A percentile compares a stretch with the other conserved stretches of the same genome.
Conservation (phyloP, 2,329 filamentous ascomycete genomes). For the Stenocarpella maydis region DNA sequence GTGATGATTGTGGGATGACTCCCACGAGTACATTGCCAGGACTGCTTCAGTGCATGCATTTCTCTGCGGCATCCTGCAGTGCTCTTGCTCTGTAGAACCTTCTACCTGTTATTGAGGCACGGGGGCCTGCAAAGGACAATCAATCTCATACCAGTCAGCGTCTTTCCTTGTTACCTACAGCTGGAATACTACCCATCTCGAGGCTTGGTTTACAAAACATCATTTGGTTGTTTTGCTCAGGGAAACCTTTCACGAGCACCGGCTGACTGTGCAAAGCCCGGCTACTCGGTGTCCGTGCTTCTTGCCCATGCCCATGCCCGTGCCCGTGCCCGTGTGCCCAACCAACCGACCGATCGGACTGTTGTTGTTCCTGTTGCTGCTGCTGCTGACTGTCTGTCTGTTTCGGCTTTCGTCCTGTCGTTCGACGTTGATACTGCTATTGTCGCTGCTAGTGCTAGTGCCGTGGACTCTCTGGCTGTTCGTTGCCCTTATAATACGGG, state of each 20-base stretch:
- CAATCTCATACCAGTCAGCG: not conserved
- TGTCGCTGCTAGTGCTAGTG: not conserved
- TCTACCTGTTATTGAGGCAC: not conserved
- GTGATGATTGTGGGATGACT: not conserved
- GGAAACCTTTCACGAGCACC: constrained; percentile 8
- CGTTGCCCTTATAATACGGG: not conserved
- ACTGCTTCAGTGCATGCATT: not conserved
- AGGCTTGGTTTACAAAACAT: not conserved
- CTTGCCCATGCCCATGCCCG: too few species aligned
- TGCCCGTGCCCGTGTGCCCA: constrained; percentile 24
- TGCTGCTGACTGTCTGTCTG: too few species aligned
- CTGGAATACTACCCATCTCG: constrained; percentile 9
- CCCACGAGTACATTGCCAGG: not conserved
- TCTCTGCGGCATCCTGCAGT: not conserved
- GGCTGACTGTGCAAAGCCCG: constrained; percentile 10
- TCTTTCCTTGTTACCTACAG: too few species aligned
- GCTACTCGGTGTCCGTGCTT: constrained; percentile 4
- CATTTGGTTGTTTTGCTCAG: not conserved
- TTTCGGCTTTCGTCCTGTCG: not conserved
- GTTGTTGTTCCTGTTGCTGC: not conserved
- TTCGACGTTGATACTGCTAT: not conserved
- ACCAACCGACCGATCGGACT: constrained; percentile 25
- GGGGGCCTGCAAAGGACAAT: not conserved
- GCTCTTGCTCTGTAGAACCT: not conserved
- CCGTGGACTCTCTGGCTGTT: constrained; percentile 11